Evolutionary conservation across 768 basidiomycete genomes (phyloP), one percentile per base, ranked within the genome.

Genomic region (Mycena belliarum): DNA sequence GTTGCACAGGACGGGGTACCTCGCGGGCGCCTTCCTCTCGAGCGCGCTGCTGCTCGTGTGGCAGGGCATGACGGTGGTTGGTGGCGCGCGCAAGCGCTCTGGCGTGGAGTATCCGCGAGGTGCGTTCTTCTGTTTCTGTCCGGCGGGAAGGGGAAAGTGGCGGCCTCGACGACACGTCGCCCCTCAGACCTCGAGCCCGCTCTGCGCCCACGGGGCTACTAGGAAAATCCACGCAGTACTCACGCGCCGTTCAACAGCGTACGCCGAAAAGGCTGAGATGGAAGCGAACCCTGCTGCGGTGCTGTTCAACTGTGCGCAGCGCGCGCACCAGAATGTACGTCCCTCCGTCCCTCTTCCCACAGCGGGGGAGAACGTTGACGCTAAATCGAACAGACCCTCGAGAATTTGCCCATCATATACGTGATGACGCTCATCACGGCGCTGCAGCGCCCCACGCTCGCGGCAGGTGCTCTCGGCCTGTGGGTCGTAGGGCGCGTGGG

Each of bases 61-160:
- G 69, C 89, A 91, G 67, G 67, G 65, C 2, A 3, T 70, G 1
- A n/a, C n/a, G n/a, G 52, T 50, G 2, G 80, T 83, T 9, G 32
- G 59, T n/a, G 73, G 51, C 53, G 77, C 80, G 24, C 82, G 91
- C 49, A 79, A 69, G 49, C 73, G 63, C 10, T 79, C 89, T 26
- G 76, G 79, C 8, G 79, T 93, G 53, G 65, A 72, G 14, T 92
- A 91, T 66, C 90, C 90, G 29, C 88, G 87, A 65, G 44, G 89
- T 87, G 63, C 60, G 81, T 70, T 10, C 40, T 3, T 10, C n/a
- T n/a, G n/a, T n/a, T n/a, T n/a, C n/a, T n/a, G n/a, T n/a, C n/a
- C n/a, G n/a, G n/a, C n/a, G n/a, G n/a, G n/a, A n/a, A n/a, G 29
- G 29, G 12, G 6, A n/a, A n/a, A 9, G 5, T 9, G 11, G 40